Conservation (phyloP, 108 stramenopile genomes). For the Cyclostephanos invisitatus region DNA sequence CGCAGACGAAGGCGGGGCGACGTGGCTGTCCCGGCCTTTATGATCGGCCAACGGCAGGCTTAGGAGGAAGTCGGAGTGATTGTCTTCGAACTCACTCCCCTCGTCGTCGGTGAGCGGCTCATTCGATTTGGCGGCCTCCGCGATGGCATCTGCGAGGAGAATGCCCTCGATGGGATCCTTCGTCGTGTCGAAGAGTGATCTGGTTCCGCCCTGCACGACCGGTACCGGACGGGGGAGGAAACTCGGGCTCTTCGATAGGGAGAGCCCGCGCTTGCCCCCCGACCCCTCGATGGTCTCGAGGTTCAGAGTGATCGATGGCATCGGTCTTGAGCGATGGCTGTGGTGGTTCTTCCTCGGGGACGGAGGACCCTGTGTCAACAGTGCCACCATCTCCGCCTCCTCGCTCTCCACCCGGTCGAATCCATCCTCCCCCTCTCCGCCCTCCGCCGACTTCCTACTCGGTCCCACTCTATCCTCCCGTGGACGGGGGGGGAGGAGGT, state of each 20-base stretch:
- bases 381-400: constrained; percentile 33
- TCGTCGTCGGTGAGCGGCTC: constrained; percentile 42
- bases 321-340: not conserved
- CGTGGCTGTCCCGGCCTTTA: not conserved
- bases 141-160: constrained; percentile 34
- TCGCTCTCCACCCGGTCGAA: constrained; percentile 23
- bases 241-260: not conserved
- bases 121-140: constrained; percentile 33
- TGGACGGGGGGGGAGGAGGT: not conserved
- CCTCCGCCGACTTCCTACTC: not conserved
- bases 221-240: constrained; percentile 35
- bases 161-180: constrained; percentile 18
- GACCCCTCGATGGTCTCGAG: constrained; percentile 1
- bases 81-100: constrained; percentile 26
- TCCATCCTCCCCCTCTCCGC: not conserved
- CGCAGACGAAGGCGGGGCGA: not conserved
- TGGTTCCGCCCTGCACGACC: constrained; percentile 6
- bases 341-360: not conserved
- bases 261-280: not conserved
- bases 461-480: not conserved
- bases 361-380: constrained; percentile 5
- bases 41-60: constrained; percentile 3
- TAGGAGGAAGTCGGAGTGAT: constrained; percentile 25
- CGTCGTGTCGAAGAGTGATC: constrained; percentile 26
- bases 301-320: constrained; percentile 38